Conservation (phyloP, 495 filamentous ascomycete species). For the Neurospora terricola region DNA sequence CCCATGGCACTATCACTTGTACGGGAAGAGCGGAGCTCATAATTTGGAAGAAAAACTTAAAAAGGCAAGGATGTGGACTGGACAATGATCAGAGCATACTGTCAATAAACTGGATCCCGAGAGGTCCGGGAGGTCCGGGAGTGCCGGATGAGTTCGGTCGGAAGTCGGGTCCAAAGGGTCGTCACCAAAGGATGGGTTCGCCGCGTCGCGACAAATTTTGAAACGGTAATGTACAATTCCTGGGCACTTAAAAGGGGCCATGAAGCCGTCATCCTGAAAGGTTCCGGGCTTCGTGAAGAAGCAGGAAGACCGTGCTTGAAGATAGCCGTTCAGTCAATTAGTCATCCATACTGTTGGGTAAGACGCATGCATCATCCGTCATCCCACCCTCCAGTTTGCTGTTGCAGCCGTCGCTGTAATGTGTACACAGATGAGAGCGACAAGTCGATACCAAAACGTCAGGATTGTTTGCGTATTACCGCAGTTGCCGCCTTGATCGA, state of each 20-base stretch:
- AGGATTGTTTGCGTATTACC: background rate
- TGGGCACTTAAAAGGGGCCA: background rate
- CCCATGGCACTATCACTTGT: background rate
- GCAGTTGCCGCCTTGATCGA: background rate
- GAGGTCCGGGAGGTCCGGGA: background rate
- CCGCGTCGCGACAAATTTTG: background rate
- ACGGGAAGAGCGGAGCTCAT: background rate
- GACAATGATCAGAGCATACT: background rate
- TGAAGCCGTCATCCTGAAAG: background rate
- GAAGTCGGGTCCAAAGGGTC: background rate
- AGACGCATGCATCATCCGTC: background rate
- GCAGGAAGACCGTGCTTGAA: background rate
- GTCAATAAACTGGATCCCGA: background rate
- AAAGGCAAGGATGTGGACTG: background rate
- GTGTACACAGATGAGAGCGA: background rate
- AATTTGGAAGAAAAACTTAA: background rate
- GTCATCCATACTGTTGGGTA: background rate
- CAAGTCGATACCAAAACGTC: background rate
- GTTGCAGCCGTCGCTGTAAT: background rate
- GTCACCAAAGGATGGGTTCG: background rate
- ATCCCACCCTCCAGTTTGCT: background rate
- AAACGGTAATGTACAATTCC: background rate
- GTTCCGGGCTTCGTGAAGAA: background rate
- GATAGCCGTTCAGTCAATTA: background rate
- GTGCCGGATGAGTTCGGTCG: background rate